These are phyloP conservation scores for Microcera coccophila DNA, from an alignment of 2,329 filamentous ascomycete species.

Conservation along the genomic window DNA sequence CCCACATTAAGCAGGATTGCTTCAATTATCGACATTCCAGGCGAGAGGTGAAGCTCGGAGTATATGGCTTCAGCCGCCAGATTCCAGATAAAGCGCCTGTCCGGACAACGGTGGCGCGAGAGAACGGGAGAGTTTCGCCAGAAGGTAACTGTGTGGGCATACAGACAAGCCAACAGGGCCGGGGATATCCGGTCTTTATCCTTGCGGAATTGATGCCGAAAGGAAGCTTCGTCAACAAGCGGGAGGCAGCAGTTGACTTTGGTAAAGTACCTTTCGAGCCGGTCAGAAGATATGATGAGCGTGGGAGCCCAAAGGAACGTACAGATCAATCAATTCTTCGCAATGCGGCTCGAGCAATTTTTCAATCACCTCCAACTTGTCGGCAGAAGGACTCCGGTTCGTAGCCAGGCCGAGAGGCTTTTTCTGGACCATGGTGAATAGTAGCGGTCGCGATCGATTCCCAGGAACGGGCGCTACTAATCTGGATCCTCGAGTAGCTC, in stretches of 20 bases:
- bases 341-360: slow-evolving; percentile 55
- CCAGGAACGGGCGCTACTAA: slow-evolving; percentile 31
- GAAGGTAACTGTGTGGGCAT: slow-evolving; percentile 55
- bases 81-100: slow-evolving; percentile 60
- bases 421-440: slow-evolving; percentile 46
- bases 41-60: slow-evolving; percentile 55
- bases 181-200: slow-evolving; percentile 50
- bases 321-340: slow-evolving; percentile 48
- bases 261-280: slow-evolving; percentile 17
- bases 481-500: slow-evolving; percentile 26
- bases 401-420: slow-evolving; percentile 41
- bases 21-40: slow-evolving; percentile 55
- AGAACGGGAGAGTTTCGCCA: slow-evolving; percentile 50
- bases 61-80: slow-evolving; percentile 57
- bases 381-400: slow-evolving; percentile 36
- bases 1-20: slow-evolving; percentile 56
- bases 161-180: slow-evolving; percentile 53
- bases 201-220: slow-evolving; percentile 45
- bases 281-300: slow-evolving; percentile 7
- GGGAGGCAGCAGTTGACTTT: slow-evolving; percentile 59
- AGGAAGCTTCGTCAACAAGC: slow-evolving; percentile 52
- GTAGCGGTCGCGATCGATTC: slow-evolving; percentile 35
- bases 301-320: slow-evolving; percentile 13
- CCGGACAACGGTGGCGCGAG: slow-evolving; percentile 47
- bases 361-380: slow-evolving; percentile 54